Evolutionary conservation across 2,329 filamentous ascomycete genomes (phyloP), one percentile per base, ranked within the genome.

Genomic region (Emergomyces africanus): DNA sequence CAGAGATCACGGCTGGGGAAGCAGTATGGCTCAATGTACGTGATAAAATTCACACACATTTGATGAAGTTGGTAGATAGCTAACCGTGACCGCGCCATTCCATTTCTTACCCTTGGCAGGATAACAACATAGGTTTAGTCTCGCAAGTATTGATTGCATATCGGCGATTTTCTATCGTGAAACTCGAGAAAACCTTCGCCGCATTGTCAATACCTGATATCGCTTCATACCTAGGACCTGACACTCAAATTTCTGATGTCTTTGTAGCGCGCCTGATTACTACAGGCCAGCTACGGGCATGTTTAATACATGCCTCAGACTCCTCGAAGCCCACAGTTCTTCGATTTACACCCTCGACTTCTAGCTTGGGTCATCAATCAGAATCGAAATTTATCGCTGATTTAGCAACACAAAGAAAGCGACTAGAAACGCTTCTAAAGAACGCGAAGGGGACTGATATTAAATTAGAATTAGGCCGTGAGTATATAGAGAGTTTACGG

Each of bases 71-170:
- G 15, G 25, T 25, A 14, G 25, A 30, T 33, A 30, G n/a, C 30
- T 49, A 15, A 30, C 55, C 46, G 5, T n/a, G 33, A 14, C 15
- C 25, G 18, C 39, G 12, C 50, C 9, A 14, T 15, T n/a, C 18
- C 33, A 33, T 33, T 50, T 41, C 5, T 8, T 33, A 20, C 23
- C 25, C n/a, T 23, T 65, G 64, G 58, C 60, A 81, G 64, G 90
- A 97, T 66, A 82, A 83, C 53, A 97, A 95, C 67, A 71, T 75
- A 3, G 82, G 85, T 3, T 80, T 97, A 15, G 78, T 95, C 14
- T 74, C 77, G 4, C 83, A 89, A 69, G 85, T 92, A 12, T 71
- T 87, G 44, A 76, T 81, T 23, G 84, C 87, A 10, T 89, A 91
- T 68, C 84, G 88, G 65, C 84, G 85, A 66, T 90, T 87, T 76